A percentile compares a stretch with the other conserved stretches of the same genome.
Conservation (phyloP, 2,329 filamentous ascomycete species). For the Paecilomyces sp. region DNA sequence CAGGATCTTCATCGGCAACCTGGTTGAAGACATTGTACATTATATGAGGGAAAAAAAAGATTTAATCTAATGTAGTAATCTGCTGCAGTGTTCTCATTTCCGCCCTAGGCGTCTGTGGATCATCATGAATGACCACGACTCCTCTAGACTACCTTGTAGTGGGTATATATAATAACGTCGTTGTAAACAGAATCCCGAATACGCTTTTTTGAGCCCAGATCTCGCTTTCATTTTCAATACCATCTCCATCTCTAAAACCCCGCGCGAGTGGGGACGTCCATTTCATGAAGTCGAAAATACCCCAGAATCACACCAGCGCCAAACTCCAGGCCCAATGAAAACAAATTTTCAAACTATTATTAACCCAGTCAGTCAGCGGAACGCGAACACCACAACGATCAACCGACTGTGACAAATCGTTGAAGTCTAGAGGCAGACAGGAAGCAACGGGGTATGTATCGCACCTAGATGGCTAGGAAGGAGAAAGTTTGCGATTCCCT, state of each 20-base stretch:
- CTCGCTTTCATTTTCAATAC: background rate
- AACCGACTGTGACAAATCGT: background rate
- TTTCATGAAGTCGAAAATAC: background rate
- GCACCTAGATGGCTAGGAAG: constrained; percentile 78
- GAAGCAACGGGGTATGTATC: background rate
- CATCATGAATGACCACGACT: background rate
- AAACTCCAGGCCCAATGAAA: background rate
- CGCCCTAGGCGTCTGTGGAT: background rate
- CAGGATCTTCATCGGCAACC: background rate
- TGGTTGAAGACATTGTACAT: background rate
- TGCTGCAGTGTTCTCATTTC: background rate
- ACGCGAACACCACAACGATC: background rate
- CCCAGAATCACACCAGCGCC: background rate
- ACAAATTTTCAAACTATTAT: background rate
- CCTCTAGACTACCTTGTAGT: background rate
- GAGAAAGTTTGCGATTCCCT: constrained; percentile 95
- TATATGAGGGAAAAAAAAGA: background rate
- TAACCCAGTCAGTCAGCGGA: background rate
- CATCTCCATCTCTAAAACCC: background rate
- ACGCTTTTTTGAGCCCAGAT: background rate
- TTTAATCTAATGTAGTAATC: background rate
- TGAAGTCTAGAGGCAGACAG: background rate
- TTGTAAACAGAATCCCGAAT: background rate
- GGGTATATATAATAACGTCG: background rate
- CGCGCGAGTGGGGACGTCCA: background rate